A percentile compares a stretch with the other conserved stretches of the same genome.
Evolutionary conservation across 768 basidiomycete genomes (phyloP).

Genomic region (Cantharellus cinnabarinus): DNA sequence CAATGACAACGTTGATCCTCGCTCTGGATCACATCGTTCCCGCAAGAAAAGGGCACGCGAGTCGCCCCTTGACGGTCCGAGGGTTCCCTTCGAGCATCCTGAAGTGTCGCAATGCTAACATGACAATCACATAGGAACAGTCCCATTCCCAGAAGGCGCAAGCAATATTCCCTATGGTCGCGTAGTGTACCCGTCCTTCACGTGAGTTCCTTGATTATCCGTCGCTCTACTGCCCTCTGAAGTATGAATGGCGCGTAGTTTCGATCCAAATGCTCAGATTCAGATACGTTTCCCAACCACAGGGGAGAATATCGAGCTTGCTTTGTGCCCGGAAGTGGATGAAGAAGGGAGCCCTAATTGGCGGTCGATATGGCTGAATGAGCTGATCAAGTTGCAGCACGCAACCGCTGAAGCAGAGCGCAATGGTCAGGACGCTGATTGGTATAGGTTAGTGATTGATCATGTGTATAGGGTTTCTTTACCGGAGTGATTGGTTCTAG

Average conservation of each 20-base stretch:
- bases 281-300: neutral
- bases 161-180: neutral
- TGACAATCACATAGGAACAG: no score
- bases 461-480: neutral
- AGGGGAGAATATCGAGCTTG: neutral
- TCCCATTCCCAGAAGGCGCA: neutral
- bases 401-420: constrained; percentile 70
- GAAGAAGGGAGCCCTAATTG: constrained; percentile 19
- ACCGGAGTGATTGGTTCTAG: neutral
- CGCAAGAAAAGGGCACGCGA: constrained; percentile 39
- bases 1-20: constrained; percentile 7
- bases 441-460: constrained; percentile 26
- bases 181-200: neutral
- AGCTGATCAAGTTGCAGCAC: constrained; percentile 52
- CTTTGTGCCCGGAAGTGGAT: neutral
- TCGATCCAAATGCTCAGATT: neutral
- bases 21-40: constrained; percentile 67
- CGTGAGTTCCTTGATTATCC: neutral
- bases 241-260: neutral
- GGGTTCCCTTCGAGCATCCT: no score
- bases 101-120: no score
- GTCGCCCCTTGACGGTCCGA: neutral
- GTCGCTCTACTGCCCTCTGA: no score
- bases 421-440: constrained; percentile 58
- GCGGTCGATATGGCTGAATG: constrained; percentile 63